A percentile compares a stretch with the other conserved stretches of the same genome.
phyloP scores from a whole-genome alignment of 73 alveolate species.

The Paramecium biaurelia region DNA sequence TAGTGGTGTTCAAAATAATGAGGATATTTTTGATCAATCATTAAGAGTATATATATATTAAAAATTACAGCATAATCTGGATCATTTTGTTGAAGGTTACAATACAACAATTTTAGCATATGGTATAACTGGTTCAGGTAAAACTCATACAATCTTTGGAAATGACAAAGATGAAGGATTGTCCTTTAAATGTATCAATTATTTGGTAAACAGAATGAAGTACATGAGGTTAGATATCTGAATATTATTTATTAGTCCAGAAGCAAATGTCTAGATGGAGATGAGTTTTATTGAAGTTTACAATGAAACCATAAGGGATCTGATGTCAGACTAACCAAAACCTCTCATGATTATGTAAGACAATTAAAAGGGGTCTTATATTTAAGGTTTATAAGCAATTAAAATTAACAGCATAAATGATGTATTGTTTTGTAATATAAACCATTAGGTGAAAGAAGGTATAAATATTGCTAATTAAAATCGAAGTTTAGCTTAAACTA shows the following conservation, averaged over 20 bases:
- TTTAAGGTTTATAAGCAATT: conserved; percentile 50
- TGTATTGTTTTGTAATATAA: not conserved
- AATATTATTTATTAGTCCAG: not conserved
- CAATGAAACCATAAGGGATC: conserved; percentile 64
- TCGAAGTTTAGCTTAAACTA: conserved; percentile 23
- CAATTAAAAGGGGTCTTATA: conserved; percentile 73
- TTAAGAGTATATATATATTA: conserved; percentile 1
- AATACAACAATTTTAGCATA: conserved; percentile 58
- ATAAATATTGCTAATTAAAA: not conserved
- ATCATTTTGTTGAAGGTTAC: conserved; percentile 65
- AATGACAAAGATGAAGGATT: conserved; percentile 64
- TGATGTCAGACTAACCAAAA: conserved; percentile 68
- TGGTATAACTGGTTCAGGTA: conserved; percentile 76
- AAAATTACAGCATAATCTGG: conserved; percentile 49
- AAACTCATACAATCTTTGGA: conserved; percentile 73
- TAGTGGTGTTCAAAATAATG: not conserved
- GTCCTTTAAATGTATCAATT: conserved; percentile 22
- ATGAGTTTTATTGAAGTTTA: conserved; percentile 77
- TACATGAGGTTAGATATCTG: not conserved
- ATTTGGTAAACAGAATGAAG: not conserved
- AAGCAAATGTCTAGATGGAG: conserved; percentile 50
- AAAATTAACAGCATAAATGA: not conserved
- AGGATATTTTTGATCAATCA: not conserved
- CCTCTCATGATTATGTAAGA: conserved; percentile 79
- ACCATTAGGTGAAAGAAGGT: not conserved